Conservation (phyloP, 306 rosid species). For the Prunus salicina region DNA sequence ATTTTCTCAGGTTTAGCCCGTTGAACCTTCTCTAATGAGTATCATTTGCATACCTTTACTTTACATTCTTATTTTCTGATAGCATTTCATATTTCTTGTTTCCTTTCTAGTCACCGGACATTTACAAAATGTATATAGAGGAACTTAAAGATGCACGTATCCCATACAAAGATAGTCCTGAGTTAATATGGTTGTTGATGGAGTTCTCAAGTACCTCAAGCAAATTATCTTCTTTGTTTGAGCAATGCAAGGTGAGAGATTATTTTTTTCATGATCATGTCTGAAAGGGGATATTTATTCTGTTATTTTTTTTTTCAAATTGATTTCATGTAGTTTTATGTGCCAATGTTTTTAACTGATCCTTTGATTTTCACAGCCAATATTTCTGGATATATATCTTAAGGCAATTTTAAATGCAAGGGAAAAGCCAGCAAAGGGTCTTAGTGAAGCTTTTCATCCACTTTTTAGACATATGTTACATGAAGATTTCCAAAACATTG, state of each 20-base stretch:
- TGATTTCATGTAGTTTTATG: slow-evolving; percentile 13
- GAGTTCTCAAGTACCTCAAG: slow-evolving; percentile 68
- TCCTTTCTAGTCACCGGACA: slow-evolving; percentile 55
- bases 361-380: slow-evolving; percentile 53
- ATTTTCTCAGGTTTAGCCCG: slow-evolving; percentile 65
- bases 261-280: not conserved
- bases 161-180: slow-evolving; percentile 73
- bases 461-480: slow-evolving; percentile 69
- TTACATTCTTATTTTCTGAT: slow-evolving; percentile 8
- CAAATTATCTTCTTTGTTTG: slow-evolving; percentile 49
- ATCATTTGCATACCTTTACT: not conserved
- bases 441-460: slow-evolving; percentile 75
- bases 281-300: slow-evolving; percentile 3
- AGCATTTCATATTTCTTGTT: not conserved
- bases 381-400: slow-evolving; percentile 80
- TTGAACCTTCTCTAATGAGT: not conserved
- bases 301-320: not conserved
- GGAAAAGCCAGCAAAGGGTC: slow-evolving; percentile 75
- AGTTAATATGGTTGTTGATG: slow-evolving; percentile 59
- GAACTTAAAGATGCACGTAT: slow-evolving; percentile 61
- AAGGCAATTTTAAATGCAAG: slow-evolving; percentile 70
- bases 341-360: slow-evolving; percentile 16
- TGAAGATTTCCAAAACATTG: slow-evolving; percentile 72
- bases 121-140: slow-evolving; percentile 60
- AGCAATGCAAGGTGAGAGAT: slow-evolving; percentile 59